Percentiles rank a stretch among this genome's conserved stretches.
These are phyloP conservation scores for Talaromyces nanjingensis DNA, from an alignment of 495 filamentous ascomycete genomes.

Conservation along the genomic window DNA sequence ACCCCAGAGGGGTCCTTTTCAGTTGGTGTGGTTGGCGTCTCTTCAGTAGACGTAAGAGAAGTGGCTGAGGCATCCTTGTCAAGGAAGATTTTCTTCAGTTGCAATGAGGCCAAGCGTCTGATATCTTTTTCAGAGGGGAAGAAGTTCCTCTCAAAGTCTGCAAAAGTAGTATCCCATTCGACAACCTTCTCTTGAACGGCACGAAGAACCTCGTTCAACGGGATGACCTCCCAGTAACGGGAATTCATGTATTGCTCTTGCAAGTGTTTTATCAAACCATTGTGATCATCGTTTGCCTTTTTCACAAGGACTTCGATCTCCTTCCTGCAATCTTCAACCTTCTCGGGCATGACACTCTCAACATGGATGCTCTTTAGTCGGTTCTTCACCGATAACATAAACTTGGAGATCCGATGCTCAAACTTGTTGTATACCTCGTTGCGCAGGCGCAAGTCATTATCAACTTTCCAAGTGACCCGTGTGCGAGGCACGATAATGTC, in stretches of 20 bases:
- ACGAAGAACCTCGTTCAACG: constrained; percentile 79
- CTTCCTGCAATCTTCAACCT: constrained; percentile 67
- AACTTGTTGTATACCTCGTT: constrained; percentile 81
- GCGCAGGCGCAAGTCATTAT: constrained; percentile 81
- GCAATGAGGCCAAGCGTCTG: constrained; percentile 77
- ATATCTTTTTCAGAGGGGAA: constrained; percentile 98
- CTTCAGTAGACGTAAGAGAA: constrained; percentile 59
- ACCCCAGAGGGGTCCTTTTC: constrained; percentile 40
- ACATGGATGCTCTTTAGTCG: constrained; percentile 82
- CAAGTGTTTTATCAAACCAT: constrained; percentile 61
- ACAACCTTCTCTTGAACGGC: constrained; percentile 87
- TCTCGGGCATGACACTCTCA: constrained; percentile 82
- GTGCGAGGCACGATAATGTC: constrained; percentile 91
- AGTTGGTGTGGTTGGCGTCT: constrained; percentile 33
- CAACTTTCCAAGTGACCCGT: constrained; percentile 93
- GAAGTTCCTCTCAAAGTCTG: constrained; percentile 85
- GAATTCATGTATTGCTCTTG: constrained; percentile 88
- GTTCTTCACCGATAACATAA: constrained; percentile 76
- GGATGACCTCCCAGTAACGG: constrained; percentile 93
- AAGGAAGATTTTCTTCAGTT: constrained; percentile 91
- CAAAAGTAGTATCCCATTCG: constrained; percentile 87
- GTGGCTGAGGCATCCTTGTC: constrained; percentile 73
- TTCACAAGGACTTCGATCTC: constrained; percentile 71
- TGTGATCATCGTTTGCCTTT: constrained; percentile 75
- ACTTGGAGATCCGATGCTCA: constrained; percentile 73